These are phyloP conservation scores for Saccharomycopsis babjevae DNA, from an alignment of 805 yeast genomes.

Conservation along the genomic window DNA sequence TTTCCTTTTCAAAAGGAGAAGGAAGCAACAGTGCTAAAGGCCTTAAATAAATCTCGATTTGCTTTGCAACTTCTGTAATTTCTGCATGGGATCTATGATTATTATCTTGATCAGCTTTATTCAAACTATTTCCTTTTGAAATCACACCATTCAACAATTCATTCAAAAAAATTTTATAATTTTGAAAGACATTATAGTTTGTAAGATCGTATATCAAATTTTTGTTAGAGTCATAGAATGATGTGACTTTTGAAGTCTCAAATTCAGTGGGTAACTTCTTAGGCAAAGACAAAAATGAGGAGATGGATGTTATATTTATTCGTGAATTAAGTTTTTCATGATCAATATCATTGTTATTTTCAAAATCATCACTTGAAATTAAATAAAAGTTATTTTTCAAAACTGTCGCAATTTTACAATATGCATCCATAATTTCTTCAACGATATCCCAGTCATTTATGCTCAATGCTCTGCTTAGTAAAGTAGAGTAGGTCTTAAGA, in stretches of 20 bases:
- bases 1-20: conserved; percentile 29
- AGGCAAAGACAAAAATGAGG: neutral
- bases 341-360: neutral
- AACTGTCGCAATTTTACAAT: conserved; percentile 32
- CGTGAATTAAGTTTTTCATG: neutral
- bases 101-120: conserved; percentile 26
- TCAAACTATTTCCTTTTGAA: conserved; percentile 67
- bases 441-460: conserved; percentile 30
- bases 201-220: conserved; percentile 10
- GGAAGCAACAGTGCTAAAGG: conserved; percentile 78
- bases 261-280: neutral
- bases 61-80: conserved; percentile 59
- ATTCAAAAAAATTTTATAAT: conserved; percentile 46
- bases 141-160: conserved; percentile 61
- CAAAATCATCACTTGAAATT: conserved; percentile 1
- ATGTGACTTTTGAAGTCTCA: neutral
- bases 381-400: conserved; percentile 18
- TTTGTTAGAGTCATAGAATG: conserved; percentile 2
- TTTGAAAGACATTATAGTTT: conserved; percentile 29
- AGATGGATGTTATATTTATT: neutral
- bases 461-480: conserved; percentile 36
- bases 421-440: conserved; percentile 38
- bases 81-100: conserved; percentile 64
- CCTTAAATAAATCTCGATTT: conserved; percentile 49
- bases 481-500: conserved; percentile 44